phyloP scores from a whole-genome alignment of 371 early-diverging fungal genomes.

The Parasitella parasitica region DNA sequence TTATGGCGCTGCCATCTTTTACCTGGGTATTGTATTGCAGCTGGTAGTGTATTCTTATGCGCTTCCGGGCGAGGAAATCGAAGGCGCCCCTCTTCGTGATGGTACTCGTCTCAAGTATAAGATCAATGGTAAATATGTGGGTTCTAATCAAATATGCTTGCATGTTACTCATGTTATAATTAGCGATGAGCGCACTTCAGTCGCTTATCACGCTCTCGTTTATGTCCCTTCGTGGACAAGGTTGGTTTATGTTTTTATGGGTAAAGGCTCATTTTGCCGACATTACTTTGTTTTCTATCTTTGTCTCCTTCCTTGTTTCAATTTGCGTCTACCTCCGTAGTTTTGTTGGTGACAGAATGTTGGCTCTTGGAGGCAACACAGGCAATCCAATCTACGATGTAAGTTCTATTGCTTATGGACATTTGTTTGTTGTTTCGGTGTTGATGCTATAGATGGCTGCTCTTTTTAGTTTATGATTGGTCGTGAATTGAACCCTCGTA shows the following conservation, averaged over 20 bases:
- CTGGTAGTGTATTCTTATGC: constrained; percentile 62
- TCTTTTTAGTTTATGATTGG: constrained; percentile 70
- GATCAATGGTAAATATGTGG: constrained; percentile 68
- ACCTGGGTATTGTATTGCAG: constrained; percentile 68
- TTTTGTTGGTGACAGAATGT: constrained; percentile 66
- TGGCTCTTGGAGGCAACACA: constrained; percentile 89
- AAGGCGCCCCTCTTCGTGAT: constrained; percentile 74
- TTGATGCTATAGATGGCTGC: neutral
- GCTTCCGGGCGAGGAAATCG: constrained; percentile 68
- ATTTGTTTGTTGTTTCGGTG: neutral
- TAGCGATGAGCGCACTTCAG: constrained; percentile 43
- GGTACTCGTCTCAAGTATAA: constrained; percentile 71
- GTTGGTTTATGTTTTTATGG: constrained; percentile 58
- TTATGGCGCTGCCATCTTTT: constrained; percentile 52
- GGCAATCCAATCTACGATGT: constrained; percentile 88
- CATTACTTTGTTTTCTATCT: constrained; percentile 66
- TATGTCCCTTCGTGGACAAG: constrained; percentile 38
- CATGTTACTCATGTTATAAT: too few relatives aligned
- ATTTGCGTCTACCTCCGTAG: constrained; percentile 73
- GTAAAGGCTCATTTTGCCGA: constrained; percentile 72
- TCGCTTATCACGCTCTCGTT: constrained; percentile 61
- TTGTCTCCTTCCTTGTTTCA: constrained; percentile 66
- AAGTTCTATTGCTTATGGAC: constrained; percentile 7
- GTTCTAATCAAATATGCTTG: too few relatives aligned
- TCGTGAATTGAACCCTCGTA: constrained; percentile 86